Evolutionary conservation across 139 green algal genomes (phyloP), one percentile per base, ranked within the genome.

Genomic region (Auxenochlorella pyrenoidosa): DNA sequence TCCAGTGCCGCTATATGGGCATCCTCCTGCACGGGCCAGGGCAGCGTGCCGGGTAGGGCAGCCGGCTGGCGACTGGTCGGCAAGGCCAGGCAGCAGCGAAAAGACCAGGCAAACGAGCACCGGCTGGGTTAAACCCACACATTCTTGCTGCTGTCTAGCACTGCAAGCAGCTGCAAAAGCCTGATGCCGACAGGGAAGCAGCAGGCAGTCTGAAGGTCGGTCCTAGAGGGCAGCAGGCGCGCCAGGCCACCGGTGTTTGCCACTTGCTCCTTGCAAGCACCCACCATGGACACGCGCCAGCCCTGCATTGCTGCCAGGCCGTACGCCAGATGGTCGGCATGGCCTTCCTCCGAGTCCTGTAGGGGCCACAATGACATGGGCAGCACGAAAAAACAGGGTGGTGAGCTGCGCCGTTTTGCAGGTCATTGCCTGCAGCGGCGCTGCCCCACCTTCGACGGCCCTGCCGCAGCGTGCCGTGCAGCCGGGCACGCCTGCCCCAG

Each of bases 281-380:
- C 1, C 71, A 92, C 89, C 90, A 93, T 93, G 22, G 83, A 79
- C 13, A 92, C 85, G 32, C 90, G 82, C 90, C 90, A 93, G 15
- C 90, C 90, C 76, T 93, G 90, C 90, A 93, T 93, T 2, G 85
- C 86, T 10, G 89, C 63, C 36, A 92, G 54, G 41, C 90, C 90
- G 47, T 89, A 93, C 0, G 63, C 79, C 28, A 93, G 76, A 26
- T 30, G 34, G 18, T 89, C 85, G 18, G 66, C 84, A 75, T 88
- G 51, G 0, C 82, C 90, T 36, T 90, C 76, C 24, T 68, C 54
- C 22, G 90, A 89, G 28, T 92, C 90, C 88, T 92, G 87, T 75
- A 86, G 66, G 66, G 66, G 5, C 8, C 30, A 0, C 5, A 5
- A 18, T 30, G 15, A 19, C 10, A 34, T 13, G 3, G 30, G 66